Percentiles rank a stretch among this genome's conserved stretches.
Conservation (phyloP, 1,284 basidiomycete species). For the Rugosomyces carneus region DNA sequence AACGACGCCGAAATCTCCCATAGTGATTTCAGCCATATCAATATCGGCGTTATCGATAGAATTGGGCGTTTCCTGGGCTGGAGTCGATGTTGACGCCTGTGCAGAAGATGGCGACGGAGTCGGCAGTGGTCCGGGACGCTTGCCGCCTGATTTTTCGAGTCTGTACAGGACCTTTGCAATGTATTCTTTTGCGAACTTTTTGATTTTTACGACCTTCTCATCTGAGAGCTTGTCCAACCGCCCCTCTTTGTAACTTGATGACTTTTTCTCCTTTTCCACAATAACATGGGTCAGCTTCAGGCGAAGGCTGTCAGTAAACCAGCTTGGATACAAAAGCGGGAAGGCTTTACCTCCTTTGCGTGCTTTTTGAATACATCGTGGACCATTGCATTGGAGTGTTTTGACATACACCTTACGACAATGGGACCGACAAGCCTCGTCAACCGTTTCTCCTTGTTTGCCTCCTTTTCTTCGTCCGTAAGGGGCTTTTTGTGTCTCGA, state of each 20-base stretch:
- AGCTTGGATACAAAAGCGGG: slow-evolving; percentile 1
- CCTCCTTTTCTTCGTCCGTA: slow-evolving; percentile 54
- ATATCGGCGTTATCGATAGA: slow-evolving; percentile 29
- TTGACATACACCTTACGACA: slow-evolving; percentile 90
- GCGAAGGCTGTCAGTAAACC: background rate
- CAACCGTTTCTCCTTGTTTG: slow-evolving; percentile 77
- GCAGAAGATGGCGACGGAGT: slow-evolving; percentile 23
- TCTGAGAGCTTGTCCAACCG: slow-evolving; percentile 74
- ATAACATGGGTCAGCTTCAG: slow-evolving; percentile 56
- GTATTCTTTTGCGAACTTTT: slow-evolving; percentile 90
- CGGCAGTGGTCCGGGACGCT: slow-evolving; percentile 17
- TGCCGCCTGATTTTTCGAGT: slow-evolving; percentile 44
- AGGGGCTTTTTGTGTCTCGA: slow-evolving; percentile 33
- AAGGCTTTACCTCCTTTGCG: slow-evolving; percentile 78
- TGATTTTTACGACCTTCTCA: slow-evolving; percentile 88
- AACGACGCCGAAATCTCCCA: slow-evolving; percentile 17
- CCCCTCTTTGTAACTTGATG: slow-evolving; percentile 65
- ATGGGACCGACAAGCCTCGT: slow-evolving; percentile 82
- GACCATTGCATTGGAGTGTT: slow-evolving; percentile 77
- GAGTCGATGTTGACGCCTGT: slow-evolving; percentile 28
- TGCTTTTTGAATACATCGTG: slow-evolving; percentile 90
- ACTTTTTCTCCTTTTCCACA: slow-evolving; percentile 91
- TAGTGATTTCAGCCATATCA: slow-evolving; percentile 18
- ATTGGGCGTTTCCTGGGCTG: slow-evolving; percentile 30
- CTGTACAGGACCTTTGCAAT: slow-evolving; percentile 63